Conservation (phyloP, 306 rosid genomes). For the Pyrus betulifolia region DNA sequence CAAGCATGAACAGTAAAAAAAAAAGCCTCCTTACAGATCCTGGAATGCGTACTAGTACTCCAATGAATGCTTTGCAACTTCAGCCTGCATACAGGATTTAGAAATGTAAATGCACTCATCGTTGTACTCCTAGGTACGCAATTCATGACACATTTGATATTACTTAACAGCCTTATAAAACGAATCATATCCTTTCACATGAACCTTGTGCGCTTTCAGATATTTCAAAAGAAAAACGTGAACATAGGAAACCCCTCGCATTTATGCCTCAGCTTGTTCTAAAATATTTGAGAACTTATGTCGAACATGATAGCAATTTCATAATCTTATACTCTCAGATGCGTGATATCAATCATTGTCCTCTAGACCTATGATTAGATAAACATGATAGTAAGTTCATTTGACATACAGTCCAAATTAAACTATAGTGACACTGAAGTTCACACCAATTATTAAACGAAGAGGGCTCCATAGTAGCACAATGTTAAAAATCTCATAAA, state of each 20-base stretch:
- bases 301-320: not conserved
- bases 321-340: not conserved
- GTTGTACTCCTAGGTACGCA: not conserved
- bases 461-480: not conserved
- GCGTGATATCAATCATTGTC: not conserved
- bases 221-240: too few species aligned
- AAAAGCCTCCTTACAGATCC: not conserved
- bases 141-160: not conserved
- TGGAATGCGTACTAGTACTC: conserved; percentile 33
- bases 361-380: not conserved
- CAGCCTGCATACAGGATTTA: conserved; percentile 43
- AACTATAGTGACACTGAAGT: not conserved
- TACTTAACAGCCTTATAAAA: not conserved
- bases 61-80: conserved; percentile 54
- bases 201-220: not conserved
- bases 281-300: not conserved
- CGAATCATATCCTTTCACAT: not conserved
- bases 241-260: not conserved
- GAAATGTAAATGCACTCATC: conserved; percentile 2
- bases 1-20: not conserved
- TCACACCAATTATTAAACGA: not conserved
- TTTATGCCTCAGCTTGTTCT: not conserved
- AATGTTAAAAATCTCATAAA: not conserved
- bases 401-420: too few species aligned
- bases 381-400: too few species aligned